Base-by-base conservation (phyloP, 345 rosid species). In the Salix purpurea region DNA sequence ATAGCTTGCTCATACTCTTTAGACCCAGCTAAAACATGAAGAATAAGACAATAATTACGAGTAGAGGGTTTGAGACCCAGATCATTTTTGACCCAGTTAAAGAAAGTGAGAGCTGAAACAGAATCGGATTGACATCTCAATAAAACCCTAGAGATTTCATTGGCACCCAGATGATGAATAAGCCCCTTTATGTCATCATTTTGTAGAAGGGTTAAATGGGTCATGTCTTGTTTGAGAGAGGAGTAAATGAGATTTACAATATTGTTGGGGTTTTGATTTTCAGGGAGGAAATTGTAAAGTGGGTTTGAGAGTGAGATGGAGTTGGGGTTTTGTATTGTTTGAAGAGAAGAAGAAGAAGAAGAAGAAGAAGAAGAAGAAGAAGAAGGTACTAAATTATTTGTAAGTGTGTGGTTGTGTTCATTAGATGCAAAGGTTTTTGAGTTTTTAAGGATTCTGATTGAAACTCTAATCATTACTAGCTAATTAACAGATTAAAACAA, bases 41-140 rank as follows among this genome's bases (percentile, higher is more conserved):
- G 24, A 54, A 71, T 40, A 36, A 64, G 40, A 70, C 83, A 71
- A 52, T 80, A 80, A 32, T 80, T 80, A 21, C 19, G 36, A 24
- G n/a, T 65, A 23, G 39, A 36, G 69, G 79, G 79, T 19, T 69
- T 50, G 50, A 75, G 26, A 75, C 68, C 79, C 71, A 75, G 67
- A 71, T 80, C 79, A 71, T 65, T 65, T 71, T 54, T 75, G 7
- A 80, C 76, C 83, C 83, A 80, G 56, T 70, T 75, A 36, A 80
- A 80, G 76, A 80, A 75, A 71, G 83, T 75, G 15, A 80, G 34
- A 37, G 83, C 79, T 19, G 83, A 65, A 71, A 61, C 6, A 28
- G 79, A 26, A 72, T 80, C 79, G 54, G 83, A 75, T 19, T 75
- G 83, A 32, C 83, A 80, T 72, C 79, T 80, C 69, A 80, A 75